Percentiles rank a stretch among this genome's conserved stretches.
These are phyloP conservation scores for Claviceps sp. DNA, from an alignment of 2,329 filamentous ascomycete genomes.

Conservation along the genomic window DNA sequence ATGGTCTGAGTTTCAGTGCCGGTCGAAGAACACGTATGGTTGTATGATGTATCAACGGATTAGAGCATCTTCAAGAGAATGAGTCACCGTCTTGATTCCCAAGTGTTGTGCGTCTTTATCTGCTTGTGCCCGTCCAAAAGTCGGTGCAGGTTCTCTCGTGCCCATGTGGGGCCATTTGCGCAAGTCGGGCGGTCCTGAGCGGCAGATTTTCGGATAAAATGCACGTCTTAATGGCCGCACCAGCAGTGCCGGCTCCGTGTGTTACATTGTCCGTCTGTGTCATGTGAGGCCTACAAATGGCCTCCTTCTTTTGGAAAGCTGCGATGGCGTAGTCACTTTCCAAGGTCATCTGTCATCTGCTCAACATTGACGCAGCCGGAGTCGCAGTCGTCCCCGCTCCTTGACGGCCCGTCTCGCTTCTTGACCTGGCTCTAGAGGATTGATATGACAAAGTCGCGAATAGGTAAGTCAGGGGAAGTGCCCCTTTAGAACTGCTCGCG, in stretches of 20 bases:
- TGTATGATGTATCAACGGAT: constrained; percentile 2
- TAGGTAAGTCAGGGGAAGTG: neutral
- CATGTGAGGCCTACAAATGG: too few relatives aligned
- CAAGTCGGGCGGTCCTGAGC: constrained; percentile 9
- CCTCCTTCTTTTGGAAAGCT: too few relatives aligned
- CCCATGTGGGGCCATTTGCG: constrained; percentile 20
- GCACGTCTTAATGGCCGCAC: neutral
- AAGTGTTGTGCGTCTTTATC: constrained; percentile 24
- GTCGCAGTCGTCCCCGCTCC: too few relatives aligned
- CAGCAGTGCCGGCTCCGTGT: neutral
- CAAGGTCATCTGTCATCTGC: too few relatives aligned
- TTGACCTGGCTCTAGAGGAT: neutral
- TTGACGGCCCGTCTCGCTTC: too few relatives aligned
- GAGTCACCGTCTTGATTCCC: neutral
- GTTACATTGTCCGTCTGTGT: neutral
- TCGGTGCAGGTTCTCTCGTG: constrained; percentile 24
- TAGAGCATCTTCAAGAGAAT: neutral
- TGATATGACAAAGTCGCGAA: neutral
- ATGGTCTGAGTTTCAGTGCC: constrained; percentile 3
- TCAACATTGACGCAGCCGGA: too few relatives aligned
- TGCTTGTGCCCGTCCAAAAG: constrained; percentile 24
- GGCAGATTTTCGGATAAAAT: constrained; percentile 17
- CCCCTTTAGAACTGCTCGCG: neutral
- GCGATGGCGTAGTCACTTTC: too few relatives aligned
- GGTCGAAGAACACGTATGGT: neutral